These are phyloP conservation scores for Leccinellum luteum DNA, from an alignment of 768 basidiomycete species.

Conservation along the genomic window DNA sequence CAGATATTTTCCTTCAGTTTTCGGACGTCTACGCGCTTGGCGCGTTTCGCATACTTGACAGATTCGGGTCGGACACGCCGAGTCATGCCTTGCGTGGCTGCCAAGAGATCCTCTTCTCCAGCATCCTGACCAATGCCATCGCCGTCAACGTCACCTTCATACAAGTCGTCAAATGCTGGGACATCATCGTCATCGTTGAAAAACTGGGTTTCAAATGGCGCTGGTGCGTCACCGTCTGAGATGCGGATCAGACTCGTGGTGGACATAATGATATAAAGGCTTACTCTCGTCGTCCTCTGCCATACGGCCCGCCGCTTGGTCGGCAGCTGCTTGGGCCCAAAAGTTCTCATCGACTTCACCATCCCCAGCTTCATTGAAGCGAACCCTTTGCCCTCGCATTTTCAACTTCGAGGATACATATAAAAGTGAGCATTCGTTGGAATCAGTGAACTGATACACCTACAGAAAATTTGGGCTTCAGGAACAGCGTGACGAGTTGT, in stretches of 20 bases:
- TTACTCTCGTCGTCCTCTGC: conserved; percentile 64
- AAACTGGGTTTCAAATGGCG: conserved; percentile 94
- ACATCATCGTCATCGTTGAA: conserved; percentile 93
- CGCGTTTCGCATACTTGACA: conserved; percentile 92
- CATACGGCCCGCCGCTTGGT: conserved; percentile 62
- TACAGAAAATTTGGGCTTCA: conserved; percentile 95
- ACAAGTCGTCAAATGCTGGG: conserved; percentile 62
- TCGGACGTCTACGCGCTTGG: conserved; percentile 94
- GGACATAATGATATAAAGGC: conserved; percentile 12
- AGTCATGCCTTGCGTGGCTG: conserved; percentile 71
- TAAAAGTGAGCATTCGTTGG: background rate
- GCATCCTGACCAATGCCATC: conserved; percentile 50
- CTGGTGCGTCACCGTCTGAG: conserved; percentile 45
- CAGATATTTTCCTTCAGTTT: conserved; percentile 98
- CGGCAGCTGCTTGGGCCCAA: conserved; percentile 94
- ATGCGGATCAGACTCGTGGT: conserved; percentile 11
- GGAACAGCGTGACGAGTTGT: conserved; percentile 87
- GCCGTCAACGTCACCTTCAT: conserved; percentile 46
- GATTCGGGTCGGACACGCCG: conserved; percentile 82
- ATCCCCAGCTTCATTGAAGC: conserved; percentile 58
- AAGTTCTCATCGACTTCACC: conserved; percentile 95
- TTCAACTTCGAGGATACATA: conserved; percentile 54
- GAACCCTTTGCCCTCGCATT: conserved; percentile 75
- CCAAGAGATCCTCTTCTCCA: conserved; percentile 85
- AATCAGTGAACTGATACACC: conserved; percentile 27